Evolutionary conservation across 495 filamentous ascomycete species (phyloP).

Genomic region (Evansstolkia leycettana): DNA sequence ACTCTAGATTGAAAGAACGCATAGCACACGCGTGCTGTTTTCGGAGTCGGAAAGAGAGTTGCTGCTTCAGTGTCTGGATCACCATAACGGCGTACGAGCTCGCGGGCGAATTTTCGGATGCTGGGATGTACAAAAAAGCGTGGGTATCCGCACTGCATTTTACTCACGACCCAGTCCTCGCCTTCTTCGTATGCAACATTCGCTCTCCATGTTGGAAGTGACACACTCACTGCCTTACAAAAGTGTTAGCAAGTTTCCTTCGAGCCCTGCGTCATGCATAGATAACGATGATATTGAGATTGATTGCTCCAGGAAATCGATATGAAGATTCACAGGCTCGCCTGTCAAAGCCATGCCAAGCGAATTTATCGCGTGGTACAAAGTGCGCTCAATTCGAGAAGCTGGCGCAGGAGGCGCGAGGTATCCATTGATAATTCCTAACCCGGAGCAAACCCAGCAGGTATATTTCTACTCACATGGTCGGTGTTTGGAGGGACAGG

Average conservation of each 20-base stretch:
- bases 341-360: too few relatives aligned
- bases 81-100: conserved; percentile 55
- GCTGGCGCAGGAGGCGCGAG: too few relatives aligned
- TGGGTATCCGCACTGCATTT: conserved; percentile 87
- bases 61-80: conserved; percentile 46
- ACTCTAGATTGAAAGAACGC: conserved; percentile 55
- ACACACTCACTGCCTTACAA: conserved; percentile 82
- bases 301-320: too few relatives aligned
- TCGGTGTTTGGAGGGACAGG: conserved; percentile 38
- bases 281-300: too few relatives aligned
- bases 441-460: not conserved
- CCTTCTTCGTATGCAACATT: conserved; percentile 93
- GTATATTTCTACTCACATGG: conserved; percentile 30
- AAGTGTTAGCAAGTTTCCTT: conserved; percentile 1
- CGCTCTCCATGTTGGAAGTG: conserved; percentile 82
- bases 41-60: conserved; percentile 66
- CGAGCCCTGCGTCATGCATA: conserved; percentile 6
- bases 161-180: conserved; percentile 67
- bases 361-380: too few relatives aligned
- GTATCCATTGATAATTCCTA: too few relatives aligned
- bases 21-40: conserved; percentile 53
- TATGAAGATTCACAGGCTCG: too few relatives aligned
- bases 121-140: conserved; percentile 85
- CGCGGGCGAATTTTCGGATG: conserved; percentile 60
- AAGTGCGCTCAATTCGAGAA: too few relatives aligned